Conservation (phyloP, 106 monocot genomes). For the Dendrobium catenatum region DNA sequence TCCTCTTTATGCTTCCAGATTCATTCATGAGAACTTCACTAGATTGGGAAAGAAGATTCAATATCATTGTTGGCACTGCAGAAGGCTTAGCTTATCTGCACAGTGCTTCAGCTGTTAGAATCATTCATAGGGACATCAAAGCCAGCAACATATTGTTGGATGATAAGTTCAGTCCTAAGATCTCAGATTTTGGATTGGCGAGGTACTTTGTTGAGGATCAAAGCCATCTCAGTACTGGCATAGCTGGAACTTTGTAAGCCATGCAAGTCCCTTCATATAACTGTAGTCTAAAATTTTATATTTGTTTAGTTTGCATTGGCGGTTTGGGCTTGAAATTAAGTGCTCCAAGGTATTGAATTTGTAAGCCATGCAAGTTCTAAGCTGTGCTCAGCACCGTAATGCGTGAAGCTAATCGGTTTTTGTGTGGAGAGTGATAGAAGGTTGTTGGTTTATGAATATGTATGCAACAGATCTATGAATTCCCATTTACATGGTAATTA, state of each 20-base stretch:
- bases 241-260: slow-evolving; percentile 70
- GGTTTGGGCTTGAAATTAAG: too few species aligned
- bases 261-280: neutral
- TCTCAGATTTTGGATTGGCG: slow-evolving; percentile 64
- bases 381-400: slow-evolving; percentile 88
- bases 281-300: too few species aligned
- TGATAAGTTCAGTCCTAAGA: slow-evolving; percentile 46
- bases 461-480: slow-evolving; percentile 89
- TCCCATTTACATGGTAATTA: slow-evolving; percentile 75
- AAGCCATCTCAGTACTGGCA: slow-evolving; percentile 65
- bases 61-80: slow-evolving; percentile 54
- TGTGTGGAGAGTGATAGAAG: slow-evolving; percentile 74
- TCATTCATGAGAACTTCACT: slow-evolving; percentile 34
- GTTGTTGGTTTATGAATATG: slow-evolving; percentile 81
- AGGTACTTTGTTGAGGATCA: slow-evolving; percentile 54
- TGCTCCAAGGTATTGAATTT: too few species aligned
- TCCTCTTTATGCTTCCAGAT: slow-evolving; percentile 18
- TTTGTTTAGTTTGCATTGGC: too few species aligned
- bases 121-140: slow-evolving; percentile 78
- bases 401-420: slow-evolving; percentile 88
- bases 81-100: slow-evolving; percentile 66
- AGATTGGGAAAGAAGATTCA: slow-evolving; percentile 54
- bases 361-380: slow-evolving; percentile 51
- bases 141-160: slow-evolving; percentile 67
- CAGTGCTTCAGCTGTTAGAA: slow-evolving; percentile 34